phyloP scores from a whole-genome alignment of 2,329 filamentous ascomycete genomes.

The Alternaria sp. region DNA sequence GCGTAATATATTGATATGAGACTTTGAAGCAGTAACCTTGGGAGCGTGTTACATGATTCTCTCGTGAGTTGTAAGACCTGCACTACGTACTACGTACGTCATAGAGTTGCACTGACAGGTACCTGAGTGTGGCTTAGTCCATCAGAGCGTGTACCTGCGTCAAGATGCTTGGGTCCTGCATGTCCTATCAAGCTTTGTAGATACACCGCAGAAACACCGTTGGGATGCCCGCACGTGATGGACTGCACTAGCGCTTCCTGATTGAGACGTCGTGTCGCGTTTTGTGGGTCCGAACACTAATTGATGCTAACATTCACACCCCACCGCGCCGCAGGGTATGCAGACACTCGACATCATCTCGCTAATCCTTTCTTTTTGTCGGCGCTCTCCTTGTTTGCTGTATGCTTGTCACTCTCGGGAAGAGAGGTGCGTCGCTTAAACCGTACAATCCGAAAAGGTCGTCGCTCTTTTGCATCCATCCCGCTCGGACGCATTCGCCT shows the following conservation, averaged over 20 bases:
- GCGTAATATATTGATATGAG: background rate
- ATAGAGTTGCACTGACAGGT: background rate
- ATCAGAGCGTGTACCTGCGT: constrained; percentile 9
- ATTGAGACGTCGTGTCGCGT: constrained; percentile 31
- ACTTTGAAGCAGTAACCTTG: background rate
- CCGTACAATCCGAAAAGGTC: constrained; percentile 37
- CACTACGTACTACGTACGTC: constrained; percentile 4
- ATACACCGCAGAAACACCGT: constrained; percentile 12
- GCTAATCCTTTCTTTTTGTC: constrained; percentile 38
- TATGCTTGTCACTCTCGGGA: constrained; percentile 47
- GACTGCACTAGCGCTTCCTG: constrained; percentile 9
- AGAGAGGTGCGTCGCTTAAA: constrained; percentile 47
- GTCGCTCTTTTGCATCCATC: constrained; percentile 28
- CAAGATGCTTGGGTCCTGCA: constrained; percentile 6
- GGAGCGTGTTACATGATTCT: background rate
- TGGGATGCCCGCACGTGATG: constrained; percentile 14
- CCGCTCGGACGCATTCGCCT: constrained; percentile 27
- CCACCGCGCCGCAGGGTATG: constrained; percentile 32
- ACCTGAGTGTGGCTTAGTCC: background rate
- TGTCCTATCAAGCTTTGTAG: constrained; percentile 7
- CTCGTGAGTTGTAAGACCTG: background rate
- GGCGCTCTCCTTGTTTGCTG: constrained; percentile 44
- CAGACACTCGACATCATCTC: constrained; percentile 30
- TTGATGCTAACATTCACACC: constrained; percentile 19
- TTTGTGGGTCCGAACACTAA: constrained; percentile 26